phyloP scores from a whole-genome alignment of 495 filamentous ascomycete genomes.

The Lophiotrema nucula region DNA sequence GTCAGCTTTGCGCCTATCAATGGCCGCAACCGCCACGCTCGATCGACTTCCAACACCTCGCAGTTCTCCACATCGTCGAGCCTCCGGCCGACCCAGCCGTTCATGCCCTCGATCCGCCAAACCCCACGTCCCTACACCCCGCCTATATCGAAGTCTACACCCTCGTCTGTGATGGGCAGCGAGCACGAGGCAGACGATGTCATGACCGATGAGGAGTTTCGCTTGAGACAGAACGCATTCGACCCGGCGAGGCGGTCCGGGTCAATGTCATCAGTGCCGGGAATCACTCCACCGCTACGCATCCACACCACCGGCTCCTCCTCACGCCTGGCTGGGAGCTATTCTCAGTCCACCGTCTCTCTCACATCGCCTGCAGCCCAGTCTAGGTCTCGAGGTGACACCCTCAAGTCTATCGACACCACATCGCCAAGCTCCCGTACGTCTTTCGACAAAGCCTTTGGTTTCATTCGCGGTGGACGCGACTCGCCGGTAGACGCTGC shows the following conservation, averaged over 20 bases:
- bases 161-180: constrained; percentile 46
- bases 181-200: constrained; percentile 44
- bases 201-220: constrained; percentile 39
- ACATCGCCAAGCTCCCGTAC: constrained; percentile 53
- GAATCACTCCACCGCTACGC: constrained; percentile 24
- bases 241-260: constrained; percentile 35
- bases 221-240: constrained; percentile 29
- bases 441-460: constrained; percentile 58
- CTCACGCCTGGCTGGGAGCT: constrained; percentile 47
- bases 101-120: constrained; percentile 61
- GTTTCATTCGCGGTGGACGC: constrained; percentile 46
- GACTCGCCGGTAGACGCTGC: constrained; percentile 52
- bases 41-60: constrained; percentile 58
- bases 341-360: constrained; percentile 56
- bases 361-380: constrained; percentile 43
- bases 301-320: constrained; percentile 50
- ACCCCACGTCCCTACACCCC: constrained; percentile 57
- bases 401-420: constrained; percentile 42
- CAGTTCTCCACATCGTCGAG: constrained; percentile 55
- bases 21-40: constrained; percentile 47
- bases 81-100: constrained; percentile 52
- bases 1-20: constrained; percentile 37
- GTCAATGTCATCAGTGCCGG: constrained; percentile 37
- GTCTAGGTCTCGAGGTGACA: constrained; percentile 34
- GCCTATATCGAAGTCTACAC: constrained; percentile 53